Evolutionary conservation across 331 rosid genomes (phyloP).

Genomic region (Dryas integrifolia): DNA sequence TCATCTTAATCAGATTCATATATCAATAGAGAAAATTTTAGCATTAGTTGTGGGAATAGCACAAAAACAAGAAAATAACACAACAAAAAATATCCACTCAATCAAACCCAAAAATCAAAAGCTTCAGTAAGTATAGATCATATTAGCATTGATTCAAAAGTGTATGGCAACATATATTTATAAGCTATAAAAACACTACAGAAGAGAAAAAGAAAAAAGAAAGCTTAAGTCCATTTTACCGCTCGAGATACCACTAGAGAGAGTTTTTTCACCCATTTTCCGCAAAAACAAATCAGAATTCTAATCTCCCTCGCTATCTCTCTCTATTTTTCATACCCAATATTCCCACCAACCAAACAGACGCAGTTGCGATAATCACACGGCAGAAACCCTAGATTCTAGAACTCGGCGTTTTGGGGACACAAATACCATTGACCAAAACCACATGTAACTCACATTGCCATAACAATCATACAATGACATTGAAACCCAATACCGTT

Average conservation of each 20-base stretch:
- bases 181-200: background rate
- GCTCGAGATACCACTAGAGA: background rate
- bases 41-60: background rate
- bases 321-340: background rate
- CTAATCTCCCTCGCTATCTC: too few relatives aligned
- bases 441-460: background rate
- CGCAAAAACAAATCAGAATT: background rate
- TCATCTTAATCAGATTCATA: conserved; percentile 3
- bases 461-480: background rate
- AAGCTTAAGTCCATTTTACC: background rate
- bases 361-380: background rate
- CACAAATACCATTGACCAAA: conserved; percentile 1
- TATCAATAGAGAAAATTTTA: background rate
- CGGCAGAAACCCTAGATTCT: conserved; percentile 17
- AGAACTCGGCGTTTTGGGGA: background rate
- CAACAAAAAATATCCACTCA: background rate
- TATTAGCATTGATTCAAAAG: background rate
- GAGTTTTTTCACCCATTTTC: background rate
- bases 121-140: background rate
- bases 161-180: background rate
- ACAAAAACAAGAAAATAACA: background rate
- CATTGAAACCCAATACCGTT: background rate
- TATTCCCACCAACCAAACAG: background rate
- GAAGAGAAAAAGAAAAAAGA: background rate
- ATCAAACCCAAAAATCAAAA: background rate